Evolutionary conservation across 116 monocot genomes (phyloP), one percentile per base, ranked within the genome.

Genomic region (Trichopus zeylanicus): DNA sequence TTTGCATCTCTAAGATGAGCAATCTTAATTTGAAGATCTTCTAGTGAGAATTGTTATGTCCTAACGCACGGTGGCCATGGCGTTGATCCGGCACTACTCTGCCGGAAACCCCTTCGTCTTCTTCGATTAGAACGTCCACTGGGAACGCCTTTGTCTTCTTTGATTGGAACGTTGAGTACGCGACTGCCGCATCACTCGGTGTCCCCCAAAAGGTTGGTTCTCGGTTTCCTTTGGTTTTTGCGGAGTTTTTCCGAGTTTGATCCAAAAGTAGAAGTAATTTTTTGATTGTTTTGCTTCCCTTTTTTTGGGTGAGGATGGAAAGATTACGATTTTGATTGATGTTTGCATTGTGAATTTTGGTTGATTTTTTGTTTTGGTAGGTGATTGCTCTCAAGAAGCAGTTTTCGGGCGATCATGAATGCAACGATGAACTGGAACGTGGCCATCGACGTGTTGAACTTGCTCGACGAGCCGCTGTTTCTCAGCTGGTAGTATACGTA

Each of bases 371-470:
- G 3, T 48, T 53, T 12, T 34, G 54, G 55, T 63, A 94, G 94
- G 86, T 94, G 69, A 89, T 94, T 27, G 77, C 78, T 0, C 64
- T 94, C 58, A 89, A 89, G 59, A 71, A 76, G n/a, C 51, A 89
- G 39, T 89, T 94, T 34, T 89, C 94, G 6, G 89, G 94, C 89
- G 10, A 34, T 78, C 22, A 33, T 94, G 25, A 89, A 94, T 62
- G 61, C 86, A 25, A 89, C 83, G 23, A 94, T 89, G 29, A 94
- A 94, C 72, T 78, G 77, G 70, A 94, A 94, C 51, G 80, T 94
- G 16, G 80, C 71, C 18, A 82, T 93, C 25, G 89, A 93, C 33
- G 93, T 93, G 23, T 79, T 80, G 66, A 93, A 93, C 48, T 79
- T 75, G 56, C 67, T 93, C 31, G 93, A 93, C 54, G 93, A 93